Conservation (phyloP, 2,329 filamentous ascomycete genomes). For the Xylariaceae sp. region DNA sequence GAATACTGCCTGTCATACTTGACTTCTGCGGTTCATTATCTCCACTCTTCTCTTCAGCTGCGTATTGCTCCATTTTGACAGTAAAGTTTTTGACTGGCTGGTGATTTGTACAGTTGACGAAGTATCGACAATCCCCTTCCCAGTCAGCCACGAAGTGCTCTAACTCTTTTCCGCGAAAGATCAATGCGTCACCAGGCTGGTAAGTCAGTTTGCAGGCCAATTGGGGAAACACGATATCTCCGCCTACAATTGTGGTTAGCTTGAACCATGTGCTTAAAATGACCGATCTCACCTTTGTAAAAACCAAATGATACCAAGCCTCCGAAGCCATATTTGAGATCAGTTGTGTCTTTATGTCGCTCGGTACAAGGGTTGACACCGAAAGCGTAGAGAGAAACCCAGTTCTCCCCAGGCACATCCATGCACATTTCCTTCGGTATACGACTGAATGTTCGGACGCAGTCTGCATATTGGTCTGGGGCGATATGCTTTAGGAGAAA, state of each 20-base stretch:
- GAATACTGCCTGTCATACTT: no score
- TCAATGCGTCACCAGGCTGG: conserved; percentile 5
- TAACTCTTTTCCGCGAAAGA: conserved; percentile 10
- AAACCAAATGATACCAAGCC: conserved; percentile 7
- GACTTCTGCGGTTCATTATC: no score
- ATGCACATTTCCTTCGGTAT: not conserved
- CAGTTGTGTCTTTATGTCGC: conserved; percentile 10
- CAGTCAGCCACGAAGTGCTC: conserved; percentile 13
- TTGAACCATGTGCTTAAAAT: not conserved
- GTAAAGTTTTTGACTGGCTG: conserved; percentile 13
- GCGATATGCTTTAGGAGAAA: conserved; percentile 4
- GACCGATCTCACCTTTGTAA: conserved; percentile 7
- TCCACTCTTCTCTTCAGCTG: no score
- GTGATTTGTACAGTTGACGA: conserved; percentile 12
- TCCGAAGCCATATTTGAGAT: conserved; percentile 10
- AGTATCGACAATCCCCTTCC: conserved; percentile 11
- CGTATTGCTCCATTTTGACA: no score
- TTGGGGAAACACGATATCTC: conserved; percentile 9
- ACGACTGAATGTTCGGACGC: conserved; percentile 1
- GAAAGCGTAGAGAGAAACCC: not conserved
- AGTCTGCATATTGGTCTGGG: conserved; percentile 7
- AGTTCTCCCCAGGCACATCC: conserved; percentile 5
- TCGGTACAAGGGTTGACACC: conserved; percentile 8
- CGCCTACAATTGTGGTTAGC: conserved; percentile 1
- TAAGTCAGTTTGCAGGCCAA: conserved; percentile 8